These are phyloP conservation scores for Gymnopus androsaceus DNA, from an alignment of 1,284 basidiomycete genomes.

Conservation along the genomic window DNA sequence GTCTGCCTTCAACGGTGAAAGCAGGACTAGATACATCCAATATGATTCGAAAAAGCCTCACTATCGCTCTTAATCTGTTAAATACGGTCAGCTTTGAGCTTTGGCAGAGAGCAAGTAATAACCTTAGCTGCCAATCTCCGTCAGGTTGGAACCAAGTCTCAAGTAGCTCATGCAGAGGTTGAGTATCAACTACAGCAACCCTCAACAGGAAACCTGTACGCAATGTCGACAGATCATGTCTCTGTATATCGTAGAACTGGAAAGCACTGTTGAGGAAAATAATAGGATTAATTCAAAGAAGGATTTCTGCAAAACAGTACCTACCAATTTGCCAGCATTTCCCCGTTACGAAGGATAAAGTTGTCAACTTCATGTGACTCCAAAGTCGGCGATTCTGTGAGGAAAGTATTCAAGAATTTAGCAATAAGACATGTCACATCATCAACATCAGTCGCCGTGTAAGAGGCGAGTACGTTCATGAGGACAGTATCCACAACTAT, in stretches of 20 bases:
- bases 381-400: slow-evolving; percentile 57
- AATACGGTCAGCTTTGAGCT: too few species aligned
- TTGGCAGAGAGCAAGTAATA: too few species aligned
- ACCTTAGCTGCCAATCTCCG: slow-evolving; percentile 53
- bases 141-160: slow-evolving; percentile 36
- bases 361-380: slow-evolving; percentile 70
- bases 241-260: slow-evolving; percentile 63
- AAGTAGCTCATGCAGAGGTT: slow-evolving; percentile 57
- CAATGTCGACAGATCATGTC: slow-evolving; percentile 49
- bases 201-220: slow-evolving; percentile 59
- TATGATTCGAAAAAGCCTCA: slow-evolving; percentile 61
- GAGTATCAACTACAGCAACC: slow-evolving; percentile 60
- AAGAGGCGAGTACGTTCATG: slow-evolving; percentile 53
- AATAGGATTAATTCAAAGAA: neutral
- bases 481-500: slow-evolving; percentile 56
- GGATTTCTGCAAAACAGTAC: slow-evolving; percentile 16
- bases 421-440: slow-evolving; percentile 56
- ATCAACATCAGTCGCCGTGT: slow-evolving; percentile 50
- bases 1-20: slow-evolving; percentile 61
- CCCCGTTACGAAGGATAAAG: slow-evolving; percentile 64
- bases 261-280: slow-evolving; percentile 51
- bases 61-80: too few species aligned
- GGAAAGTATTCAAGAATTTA: slow-evolving; percentile 62
- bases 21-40: slow-evolving; percentile 62
- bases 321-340: slow-evolving; percentile 57